A percentile compares a stretch with the other conserved stretches of the same genome.
Evolutionary conservation across 192 early-diverging fungal genomes (phyloP).

Genomic region (Podila verticillata): DNA sequence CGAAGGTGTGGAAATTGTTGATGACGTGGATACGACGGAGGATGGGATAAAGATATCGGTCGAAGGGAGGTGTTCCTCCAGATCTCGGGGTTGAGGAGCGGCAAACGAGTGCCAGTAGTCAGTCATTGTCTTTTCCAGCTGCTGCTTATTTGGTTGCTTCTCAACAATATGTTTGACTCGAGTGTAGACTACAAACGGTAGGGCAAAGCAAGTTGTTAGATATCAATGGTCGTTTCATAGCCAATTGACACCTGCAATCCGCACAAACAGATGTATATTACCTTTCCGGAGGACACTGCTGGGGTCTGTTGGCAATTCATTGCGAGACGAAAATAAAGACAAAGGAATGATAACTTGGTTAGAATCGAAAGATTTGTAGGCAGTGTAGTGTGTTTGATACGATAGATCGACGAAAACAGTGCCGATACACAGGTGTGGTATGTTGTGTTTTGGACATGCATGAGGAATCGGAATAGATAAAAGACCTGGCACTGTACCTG

Average conservation of each 20-base stretch:
- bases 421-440: too few species aligned
- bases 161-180: neutral
- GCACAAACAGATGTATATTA: neutral
- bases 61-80: neutral
- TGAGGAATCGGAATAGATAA: too few species aligned
- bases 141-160: neutral
- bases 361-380: neutral
- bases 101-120: neutral
- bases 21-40: neutral
- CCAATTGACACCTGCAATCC: neutral
- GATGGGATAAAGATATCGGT: neutral
- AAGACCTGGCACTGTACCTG: too few species aligned
- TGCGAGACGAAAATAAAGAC: neutral
- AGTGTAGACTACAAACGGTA: neutral
- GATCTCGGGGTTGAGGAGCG: neutral
- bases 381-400: too few species aligned
- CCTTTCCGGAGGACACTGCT: neutral
- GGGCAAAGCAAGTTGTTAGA: neutral
- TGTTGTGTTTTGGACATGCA: too few species aligned
- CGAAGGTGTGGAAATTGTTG: neutral
- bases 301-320: neutral
- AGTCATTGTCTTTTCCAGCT: neutral
- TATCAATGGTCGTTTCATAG: too few species aligned
- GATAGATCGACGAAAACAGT: too few species aligned
- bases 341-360: neutral